phyloP scores from a whole-genome alignment of 352 stramenopile species.

The Globisporangium canariense region DNA sequence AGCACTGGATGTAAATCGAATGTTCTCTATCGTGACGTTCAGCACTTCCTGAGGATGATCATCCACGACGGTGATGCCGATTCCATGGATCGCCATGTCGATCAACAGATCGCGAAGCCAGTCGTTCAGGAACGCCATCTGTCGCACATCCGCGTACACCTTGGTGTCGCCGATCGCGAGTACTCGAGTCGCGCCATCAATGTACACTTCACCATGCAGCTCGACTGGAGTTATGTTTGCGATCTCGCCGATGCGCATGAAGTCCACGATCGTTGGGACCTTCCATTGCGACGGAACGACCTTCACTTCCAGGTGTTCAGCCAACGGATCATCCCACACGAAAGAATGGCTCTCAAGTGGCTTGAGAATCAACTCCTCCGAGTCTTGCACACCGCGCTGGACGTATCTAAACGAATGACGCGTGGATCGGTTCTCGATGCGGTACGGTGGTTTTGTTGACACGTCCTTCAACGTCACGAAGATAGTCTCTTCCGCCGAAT shows the following conservation, averaged over 20 bases:
- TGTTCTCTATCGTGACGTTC: slow-evolving; percentile 87
- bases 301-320: slow-evolving; percentile 44
- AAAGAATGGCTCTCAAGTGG: slow-evolving; percentile 77
- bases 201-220: slow-evolving; percentile 82
- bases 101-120: slow-evolving; percentile 76
- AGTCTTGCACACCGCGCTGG: slow-evolving; percentile 49
- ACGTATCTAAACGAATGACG: slow-evolving; percentile 70
- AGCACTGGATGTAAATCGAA: slow-evolving; percentile 56
- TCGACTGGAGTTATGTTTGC: slow-evolving; percentile 47
- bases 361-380: slow-evolving; percentile 65
- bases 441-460: slow-evolving; percentile 62
- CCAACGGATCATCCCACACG: slow-evolving; percentile 75
- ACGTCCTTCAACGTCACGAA: slow-evolving; percentile 69
- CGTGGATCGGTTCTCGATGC: slow-evolving; percentile 85
- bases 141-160: slow-evolving; percentile 52
- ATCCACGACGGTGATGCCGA: slow-evolving; percentile 82
- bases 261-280: slow-evolving; percentile 67
- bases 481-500: slow-evolving; percentile 64
- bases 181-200: slow-evolving; percentile 76
- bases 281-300: slow-evolving; percentile 62
- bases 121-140: slow-evolving; percentile 55
- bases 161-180: slow-evolving; percentile 75
- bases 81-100: slow-evolving; percentile 66
- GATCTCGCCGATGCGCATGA: slow-evolving; percentile 70
- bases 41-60: slow-evolving; percentile 68